These are phyloP conservation scores for Bipolaris oryzae DNA, from an alignment of 2,329 filamentous ascomycete species.

Conservation along the genomic window DNA sequence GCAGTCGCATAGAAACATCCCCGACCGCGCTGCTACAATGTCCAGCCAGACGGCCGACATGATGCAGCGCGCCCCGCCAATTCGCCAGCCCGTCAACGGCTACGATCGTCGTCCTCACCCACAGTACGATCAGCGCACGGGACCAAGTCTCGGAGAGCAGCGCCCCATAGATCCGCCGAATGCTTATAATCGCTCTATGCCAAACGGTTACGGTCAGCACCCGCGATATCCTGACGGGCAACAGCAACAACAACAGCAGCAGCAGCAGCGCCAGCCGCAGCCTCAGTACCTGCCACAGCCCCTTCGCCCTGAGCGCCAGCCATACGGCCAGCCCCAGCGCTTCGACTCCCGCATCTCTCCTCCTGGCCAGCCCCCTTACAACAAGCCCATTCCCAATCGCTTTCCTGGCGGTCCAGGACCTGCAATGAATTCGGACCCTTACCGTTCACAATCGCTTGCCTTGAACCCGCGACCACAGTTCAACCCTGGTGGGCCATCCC, in stretches of 20 bases:
- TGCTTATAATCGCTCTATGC: conserved; percentile 39
- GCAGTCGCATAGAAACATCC: conserved; percentile 66
- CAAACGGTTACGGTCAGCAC: conserved; percentile 49
- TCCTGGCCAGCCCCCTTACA: conserved; percentile 56
- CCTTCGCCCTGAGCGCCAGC: conserved; percentile 66
- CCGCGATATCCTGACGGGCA: conserved; percentile 45
- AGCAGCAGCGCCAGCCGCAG: conserved; percentile 52
- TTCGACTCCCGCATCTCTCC: conserved; percentile 65
- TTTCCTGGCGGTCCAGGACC: conserved; percentile 62
- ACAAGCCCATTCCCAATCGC: conserved; percentile 63
- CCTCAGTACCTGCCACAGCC: conserved; percentile 66
- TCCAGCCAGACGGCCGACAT: conserved; percentile 53
- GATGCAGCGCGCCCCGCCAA: conserved; percentile 70
- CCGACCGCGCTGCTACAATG: conserved; percentile 77
- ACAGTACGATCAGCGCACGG: conserved; percentile 36
- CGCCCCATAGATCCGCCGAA: conserved; percentile 36
- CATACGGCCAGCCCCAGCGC: conserved; percentile 75
- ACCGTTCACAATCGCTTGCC: conserved; percentile 92
- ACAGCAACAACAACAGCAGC: conserved; percentile 15
- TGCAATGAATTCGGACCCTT: conserved; percentile 82
- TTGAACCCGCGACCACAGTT: conserved; percentile 73
- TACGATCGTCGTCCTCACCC: conserved; percentile 46
- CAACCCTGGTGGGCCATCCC: conserved; percentile 59
- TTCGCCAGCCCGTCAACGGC: conserved; percentile 57
- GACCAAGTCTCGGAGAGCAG: conserved; percentile 34